Conservation (phyloP, 1,284 basidiomycete genomes). For the Moniliella sp. region DNA sequence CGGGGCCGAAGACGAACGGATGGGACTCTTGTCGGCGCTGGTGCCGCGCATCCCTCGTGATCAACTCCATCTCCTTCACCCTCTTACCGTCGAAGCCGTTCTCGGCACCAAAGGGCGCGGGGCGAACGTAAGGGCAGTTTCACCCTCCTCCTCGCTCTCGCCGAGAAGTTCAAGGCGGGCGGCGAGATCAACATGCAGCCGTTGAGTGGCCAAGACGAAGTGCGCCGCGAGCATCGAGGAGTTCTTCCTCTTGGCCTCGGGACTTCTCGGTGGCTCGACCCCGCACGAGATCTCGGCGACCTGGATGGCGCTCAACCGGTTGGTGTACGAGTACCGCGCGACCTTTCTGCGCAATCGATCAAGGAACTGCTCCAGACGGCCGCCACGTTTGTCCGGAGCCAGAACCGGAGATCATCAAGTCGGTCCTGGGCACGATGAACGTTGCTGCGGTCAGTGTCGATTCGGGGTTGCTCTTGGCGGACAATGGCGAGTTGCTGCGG, state of each 20-base stretch:
- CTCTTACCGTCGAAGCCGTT: conserved; percentile 77
- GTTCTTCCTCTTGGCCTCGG: conserved; percentile 88
- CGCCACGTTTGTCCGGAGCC: conserved; percentile 67
- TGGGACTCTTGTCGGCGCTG: conserved; percentile 54
- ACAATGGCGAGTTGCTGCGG: conserved; percentile 58
- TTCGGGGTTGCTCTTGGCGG: conserved; percentile 48
- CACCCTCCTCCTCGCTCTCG: conserved; percentile 74
- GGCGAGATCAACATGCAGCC: conserved; percentile 59
- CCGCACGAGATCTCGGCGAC: conserved; percentile 98
- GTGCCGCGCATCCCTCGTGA: conserved; percentile 50
- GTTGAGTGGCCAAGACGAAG: conserved; percentile 36
- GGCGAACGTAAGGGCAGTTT: conserved; percentile 73
- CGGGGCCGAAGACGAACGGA: conserved; percentile 68
- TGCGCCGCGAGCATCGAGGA: conserved; percentile 66
- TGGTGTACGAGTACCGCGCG: conserved; percentile 80
- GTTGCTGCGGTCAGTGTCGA: conserved; percentile 70
- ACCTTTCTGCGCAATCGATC: conserved; percentile 50
- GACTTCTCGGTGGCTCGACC: conserved; percentile 71
- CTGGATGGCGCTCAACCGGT: conserved; percentile 72
- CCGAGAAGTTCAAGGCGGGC: conserved; percentile 66
- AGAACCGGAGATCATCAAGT: conserved; percentile 97
- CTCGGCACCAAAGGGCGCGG: conserved; percentile 95
- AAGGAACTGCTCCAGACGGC: conserved; percentile 67
- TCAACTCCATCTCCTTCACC: conserved; percentile 62
- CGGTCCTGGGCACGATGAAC: conserved; percentile 80